Conservation (phyloP, 345 rosid genomes). For the Garcia nutans region DNA sequence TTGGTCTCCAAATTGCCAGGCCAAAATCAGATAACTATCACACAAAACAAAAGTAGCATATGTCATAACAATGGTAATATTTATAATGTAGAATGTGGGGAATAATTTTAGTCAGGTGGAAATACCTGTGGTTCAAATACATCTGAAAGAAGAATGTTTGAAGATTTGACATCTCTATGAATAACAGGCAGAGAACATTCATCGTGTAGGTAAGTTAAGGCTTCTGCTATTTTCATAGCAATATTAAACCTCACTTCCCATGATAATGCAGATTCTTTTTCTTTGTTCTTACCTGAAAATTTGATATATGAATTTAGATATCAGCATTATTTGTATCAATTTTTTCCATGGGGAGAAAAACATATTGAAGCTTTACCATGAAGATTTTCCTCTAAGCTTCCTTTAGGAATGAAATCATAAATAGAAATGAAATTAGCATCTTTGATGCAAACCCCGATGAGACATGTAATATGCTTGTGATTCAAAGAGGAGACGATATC, state of each 20-base stretch:
- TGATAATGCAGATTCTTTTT: slow-evolving; percentile 37
- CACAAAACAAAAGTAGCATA: slow-evolving; percentile 11
- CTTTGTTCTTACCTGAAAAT: slow-evolving; percentile 32
- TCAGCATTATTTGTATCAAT: slow-evolving; percentile 16
- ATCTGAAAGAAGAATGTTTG: slow-evolving; percentile 83
- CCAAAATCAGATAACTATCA: slow-evolving; percentile 87
- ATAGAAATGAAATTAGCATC: slow-evolving; percentile 57
- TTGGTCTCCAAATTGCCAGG: slow-evolving; percentile 82
- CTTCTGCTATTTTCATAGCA: slow-evolving; percentile 70
- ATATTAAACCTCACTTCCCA: slow-evolving; percentile 68
- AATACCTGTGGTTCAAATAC: slow-evolving; percentile 72
- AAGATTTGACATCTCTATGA: slow-evolving; percentile 89
- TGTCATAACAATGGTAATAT: not conserved
- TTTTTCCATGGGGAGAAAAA: slow-evolving; percentile 3
- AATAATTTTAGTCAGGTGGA: not conserved
- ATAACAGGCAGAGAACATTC: slow-evolving; percentile 70
- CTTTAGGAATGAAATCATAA: slow-evolving; percentile 60
- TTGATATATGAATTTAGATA: slow-evolving; percentile 11
- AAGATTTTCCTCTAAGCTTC: slow-evolving; percentile 80
- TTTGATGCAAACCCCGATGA: slow-evolving; percentile 63
- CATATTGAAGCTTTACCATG: slow-evolving; percentile 47
- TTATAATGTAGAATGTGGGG: not conserved
- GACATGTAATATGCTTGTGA: slow-evolving; percentile 59
- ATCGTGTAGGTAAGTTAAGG: slow-evolving; percentile 65
- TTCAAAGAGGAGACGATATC: slow-evolving; percentile 66